phyloP scores from a whole-genome alignment of 805 yeast genomes.

The Metahyphopichia silvanorum region DNA sequence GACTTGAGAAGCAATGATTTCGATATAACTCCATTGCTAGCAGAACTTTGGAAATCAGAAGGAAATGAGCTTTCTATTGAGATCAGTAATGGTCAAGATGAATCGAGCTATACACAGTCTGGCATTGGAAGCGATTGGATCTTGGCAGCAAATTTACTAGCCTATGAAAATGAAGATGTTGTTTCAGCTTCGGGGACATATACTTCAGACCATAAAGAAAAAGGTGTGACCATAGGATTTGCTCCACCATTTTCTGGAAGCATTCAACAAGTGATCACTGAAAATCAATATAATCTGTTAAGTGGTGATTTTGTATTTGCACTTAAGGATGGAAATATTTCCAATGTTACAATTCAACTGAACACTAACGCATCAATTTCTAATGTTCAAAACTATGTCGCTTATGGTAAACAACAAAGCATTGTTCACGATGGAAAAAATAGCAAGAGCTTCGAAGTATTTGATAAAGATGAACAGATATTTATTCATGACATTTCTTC shows the following conservation, averaged over 20 bases:
- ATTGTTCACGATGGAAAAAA: conserved; percentile 19
- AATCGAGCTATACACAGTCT: conserved; percentile 14
- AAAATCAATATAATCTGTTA: conserved; percentile 29
- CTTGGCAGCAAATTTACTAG: conserved; percentile 50
- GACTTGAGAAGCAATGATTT: conserved; percentile 69
- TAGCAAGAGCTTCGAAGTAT: conserved; percentile 15
- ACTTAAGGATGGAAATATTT: conserved; percentile 34
- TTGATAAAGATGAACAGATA: conserved; percentile 13
- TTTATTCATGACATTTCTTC: conserved; percentile 13
- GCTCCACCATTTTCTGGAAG: conserved; percentile 36
- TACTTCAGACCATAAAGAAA: conserved; percentile 17
- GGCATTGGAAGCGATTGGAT: conserved; percentile 55
- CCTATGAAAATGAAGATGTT: conserved; percentile 49
- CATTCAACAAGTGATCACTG: conserved; percentile 36
- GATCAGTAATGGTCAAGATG: conserved; percentile 51
- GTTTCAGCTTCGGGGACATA: conserved; percentile 35
- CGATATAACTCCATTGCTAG: conserved; percentile 69
- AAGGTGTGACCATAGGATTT: conserved; percentile 26
- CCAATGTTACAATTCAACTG: conserved; percentile 25
- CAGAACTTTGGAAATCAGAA: conserved; percentile 56
- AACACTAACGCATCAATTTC: conserved; percentile 27
- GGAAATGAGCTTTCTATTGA: conserved; percentile 41
- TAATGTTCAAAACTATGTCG: conserved; percentile 35
- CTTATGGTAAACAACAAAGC: conserved; percentile 40
- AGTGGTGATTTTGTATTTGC: conserved; percentile 33